Percentiles rank a stretch among this genome's conserved stretches.
phyloP scores from a whole-genome alignment of 1,139 yeast genomes.

The Debaryomyces singareniensis region DNA sequence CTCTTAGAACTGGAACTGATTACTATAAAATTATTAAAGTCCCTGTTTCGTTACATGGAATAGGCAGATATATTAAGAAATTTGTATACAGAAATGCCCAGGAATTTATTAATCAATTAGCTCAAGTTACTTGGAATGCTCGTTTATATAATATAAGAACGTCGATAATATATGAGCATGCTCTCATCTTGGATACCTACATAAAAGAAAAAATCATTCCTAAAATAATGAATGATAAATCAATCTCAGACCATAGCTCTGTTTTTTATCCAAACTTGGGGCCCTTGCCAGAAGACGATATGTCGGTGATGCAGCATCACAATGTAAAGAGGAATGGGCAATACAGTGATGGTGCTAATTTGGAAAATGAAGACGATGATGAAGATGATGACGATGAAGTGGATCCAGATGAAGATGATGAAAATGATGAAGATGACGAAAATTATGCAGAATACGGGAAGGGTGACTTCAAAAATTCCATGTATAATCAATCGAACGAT shows the following conservation, averaged over 20 bases:
- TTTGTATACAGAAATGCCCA: slow-evolving; percentile 53
- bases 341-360: slow-evolving; percentile 5
- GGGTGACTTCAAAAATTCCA: slow-evolving; percentile 3
- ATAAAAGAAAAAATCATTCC: slow-evolving; percentile 53
- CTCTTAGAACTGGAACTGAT: slow-evolving; percentile 44
- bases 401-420: slow-evolving; percentile 31
- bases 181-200: slow-evolving; percentile 61
- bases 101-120: slow-evolving; percentile 69
- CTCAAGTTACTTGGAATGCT: slow-evolving; percentile 87
- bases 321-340: slow-evolving; percentile 1
- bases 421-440: slow-evolving; percentile 20
- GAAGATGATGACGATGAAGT: slow-evolving; percentile 20
- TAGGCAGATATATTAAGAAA: slow-evolving; percentile 39
- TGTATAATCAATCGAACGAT: slow-evolving; percentile 7
- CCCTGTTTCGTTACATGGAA: slow-evolving; percentile 39
- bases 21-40: slow-evolving; percentile 38
- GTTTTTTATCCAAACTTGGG: slow-evolving; percentile 68
- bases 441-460: slow-evolving; percentile 4
- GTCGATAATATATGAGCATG: slow-evolving; percentile 64
- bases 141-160: slow-evolving; percentile 70
- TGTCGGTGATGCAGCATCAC: slow-evolving; percentile 5
- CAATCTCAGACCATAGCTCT: slow-evolving; percentile 31
- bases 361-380: slow-evolving; percentile 17
- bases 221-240: slow-evolving; percentile 36
- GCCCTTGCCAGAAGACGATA: slow-evolving; percentile 54